These are phyloP conservation scores for Cylindrotheca fusiformis DNA, from an alignment of 108 stramenopile genomes.

Conservation along the genomic window DNA sequence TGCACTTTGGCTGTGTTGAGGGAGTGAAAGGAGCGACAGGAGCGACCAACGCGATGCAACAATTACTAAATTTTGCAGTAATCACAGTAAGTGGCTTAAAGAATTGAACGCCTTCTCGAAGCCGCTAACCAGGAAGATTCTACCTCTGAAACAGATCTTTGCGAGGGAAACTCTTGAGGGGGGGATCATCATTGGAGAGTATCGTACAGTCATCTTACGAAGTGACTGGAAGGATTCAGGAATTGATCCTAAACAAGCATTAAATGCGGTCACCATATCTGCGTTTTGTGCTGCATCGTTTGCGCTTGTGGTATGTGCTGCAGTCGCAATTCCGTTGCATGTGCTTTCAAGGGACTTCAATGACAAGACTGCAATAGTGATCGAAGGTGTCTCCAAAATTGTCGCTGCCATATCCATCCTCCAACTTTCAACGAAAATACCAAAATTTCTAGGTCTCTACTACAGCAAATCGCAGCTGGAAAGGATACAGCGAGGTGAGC, in stretches of 20 bases:
- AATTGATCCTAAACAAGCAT: conserved; percentile 43
- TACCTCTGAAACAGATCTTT: no score
- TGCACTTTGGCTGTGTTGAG: no score
- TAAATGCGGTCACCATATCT: conserved; percentile 55
- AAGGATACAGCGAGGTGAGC: conserved; percentile 21
- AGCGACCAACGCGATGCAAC: no score
- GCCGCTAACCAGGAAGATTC: no score
- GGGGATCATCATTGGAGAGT: conserved; percentile 75
- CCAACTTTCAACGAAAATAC: conserved; percentile 74
- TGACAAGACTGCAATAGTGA: conserved; percentile 42
- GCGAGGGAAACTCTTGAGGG: conserved; percentile 77
- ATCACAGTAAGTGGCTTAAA: no score
- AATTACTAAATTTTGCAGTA: conserved; percentile 44
- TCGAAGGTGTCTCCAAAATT: conserved; percentile 77
- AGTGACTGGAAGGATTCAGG: conserved; percentile 33
- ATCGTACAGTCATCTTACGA: conserved; percentile 60
- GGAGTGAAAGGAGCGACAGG: no score
- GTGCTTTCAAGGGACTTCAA: conserved; percentile 58
- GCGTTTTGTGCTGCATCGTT: conserved; percentile 54
- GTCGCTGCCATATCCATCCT: conserved; percentile 72
- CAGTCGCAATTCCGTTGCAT: conserved; percentile 59
- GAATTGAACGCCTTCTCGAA: no score
- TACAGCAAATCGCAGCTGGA: conserved; percentile 33
- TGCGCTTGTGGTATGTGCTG: conserved; percentile 48
- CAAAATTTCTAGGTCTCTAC: conserved; percentile 73